These are phyloP conservation scores for Lathyrus aphaca DNA, from an alignment of 306 rosid species.

Conservation along the genomic window DNA sequence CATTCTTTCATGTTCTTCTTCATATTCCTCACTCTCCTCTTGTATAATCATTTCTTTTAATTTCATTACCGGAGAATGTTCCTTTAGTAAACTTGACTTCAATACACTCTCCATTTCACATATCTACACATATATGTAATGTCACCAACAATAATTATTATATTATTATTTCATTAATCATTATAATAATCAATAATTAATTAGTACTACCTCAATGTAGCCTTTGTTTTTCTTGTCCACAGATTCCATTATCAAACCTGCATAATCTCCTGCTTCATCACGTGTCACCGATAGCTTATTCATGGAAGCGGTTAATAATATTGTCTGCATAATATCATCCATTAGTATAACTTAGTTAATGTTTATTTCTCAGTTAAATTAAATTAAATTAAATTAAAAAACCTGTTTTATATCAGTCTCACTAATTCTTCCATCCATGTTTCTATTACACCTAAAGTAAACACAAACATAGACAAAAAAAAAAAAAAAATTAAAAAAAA, in stretches of 20 bases:
- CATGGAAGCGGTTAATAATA: slow-evolving; percentile 62
- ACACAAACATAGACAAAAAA: background rate
- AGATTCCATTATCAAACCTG: slow-evolving; percentile 68
- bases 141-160: background rate
- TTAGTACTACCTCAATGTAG: slow-evolving; percentile 61
- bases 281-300: slow-evolving; percentile 71
- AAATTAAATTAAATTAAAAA: slow-evolving; percentile 13
- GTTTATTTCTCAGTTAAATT: background rate
- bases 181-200: background rate
- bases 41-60: slow-evolving; percentile 15
- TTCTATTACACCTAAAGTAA: slow-evolving; percentile 66
- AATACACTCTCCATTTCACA: slow-evolving; percentile 60
- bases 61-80: slow-evolving; percentile 38
- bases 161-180: background rate
- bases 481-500: slow-evolving; percentile 16
- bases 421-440: slow-evolving; percentile 75
- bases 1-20: slow-evolving; percentile 49
- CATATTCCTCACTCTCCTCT: slow-evolving; percentile 10
- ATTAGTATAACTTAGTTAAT: slow-evolving; percentile 4
- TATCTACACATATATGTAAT: slow-evolving; percentile 29
- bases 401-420: slow-evolving; percentile 70
- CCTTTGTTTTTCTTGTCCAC: slow-evolving; percentile 69
- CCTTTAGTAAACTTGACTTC: slow-evolving; percentile 45
- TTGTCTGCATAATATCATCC: slow-evolving; percentile 49
- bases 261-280: slow-evolving; percentile 79